Conservation (phyloP, 441 rosid species). For the Caryocar brasiliense region DNA sequence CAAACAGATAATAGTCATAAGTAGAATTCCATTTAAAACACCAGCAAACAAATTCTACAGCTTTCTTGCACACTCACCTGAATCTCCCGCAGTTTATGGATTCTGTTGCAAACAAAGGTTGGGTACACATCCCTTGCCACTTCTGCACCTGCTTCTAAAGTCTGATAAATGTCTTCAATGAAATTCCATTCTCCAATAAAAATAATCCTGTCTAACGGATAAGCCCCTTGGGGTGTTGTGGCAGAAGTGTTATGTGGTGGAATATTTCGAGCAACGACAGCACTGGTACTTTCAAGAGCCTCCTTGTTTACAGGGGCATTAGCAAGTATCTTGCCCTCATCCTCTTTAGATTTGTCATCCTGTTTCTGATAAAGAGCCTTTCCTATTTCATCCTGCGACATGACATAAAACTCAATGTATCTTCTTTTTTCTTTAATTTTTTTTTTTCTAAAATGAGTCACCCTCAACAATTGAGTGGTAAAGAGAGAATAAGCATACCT, state of each 20-base stretch:
- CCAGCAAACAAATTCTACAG: background rate
- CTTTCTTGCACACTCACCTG: constrained; percentile 32
- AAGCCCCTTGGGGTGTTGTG: constrained; percentile 43
- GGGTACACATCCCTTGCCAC: constrained; percentile 36
- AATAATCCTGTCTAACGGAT: constrained; percentile 70
- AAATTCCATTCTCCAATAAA: constrained; percentile 52
- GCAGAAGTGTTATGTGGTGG: constrained; percentile 60
- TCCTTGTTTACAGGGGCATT: constrained; percentile 33
- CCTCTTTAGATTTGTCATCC: constrained; percentile 31
- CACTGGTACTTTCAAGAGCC: constrained; percentile 34
- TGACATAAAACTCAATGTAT: background rate
- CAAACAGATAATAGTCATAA: background rate
- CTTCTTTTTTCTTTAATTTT: too few relatives aligned
- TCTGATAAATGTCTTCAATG: constrained; percentile 43
- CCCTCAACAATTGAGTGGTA: background rate
- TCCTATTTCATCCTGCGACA: constrained; percentile 34
- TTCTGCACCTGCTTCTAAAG: constrained; percentile 21
- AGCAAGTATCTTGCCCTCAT: constrained; percentile 28
- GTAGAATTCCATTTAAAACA: background rate
- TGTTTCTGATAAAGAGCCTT: constrained; percentile 29
- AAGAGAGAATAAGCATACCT: constrained; percentile 30
- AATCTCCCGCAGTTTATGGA: constrained; percentile 36
- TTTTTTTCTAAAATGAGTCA: too few relatives aligned
- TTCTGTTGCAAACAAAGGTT: constrained; percentile 60
- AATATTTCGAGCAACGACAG: constrained; percentile 44